Evolutionary conservation across 2,329 filamentous ascomycete species (phyloP).

Genomic region (Onygenales sp.): DNA sequence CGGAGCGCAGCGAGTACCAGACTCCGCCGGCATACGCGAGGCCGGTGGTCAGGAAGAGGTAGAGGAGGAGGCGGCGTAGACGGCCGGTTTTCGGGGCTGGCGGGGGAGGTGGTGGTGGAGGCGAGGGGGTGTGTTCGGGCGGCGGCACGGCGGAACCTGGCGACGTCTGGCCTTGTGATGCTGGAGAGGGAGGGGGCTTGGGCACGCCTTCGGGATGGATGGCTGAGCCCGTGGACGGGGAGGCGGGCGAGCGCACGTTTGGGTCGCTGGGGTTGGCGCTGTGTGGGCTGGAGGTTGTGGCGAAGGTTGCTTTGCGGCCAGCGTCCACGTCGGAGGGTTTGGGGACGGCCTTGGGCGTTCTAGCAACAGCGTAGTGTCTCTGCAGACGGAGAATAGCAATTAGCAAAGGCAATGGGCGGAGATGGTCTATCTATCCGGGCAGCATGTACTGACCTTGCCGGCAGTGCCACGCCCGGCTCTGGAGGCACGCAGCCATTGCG

Average conservation of each 20-base stretch:
- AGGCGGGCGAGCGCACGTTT: slow-evolving; percentile 23
- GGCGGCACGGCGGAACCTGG: slow-evolving; percentile 26
- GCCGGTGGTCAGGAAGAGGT: slow-evolving; percentile 64
- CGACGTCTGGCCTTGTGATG: slow-evolving; percentile 24
- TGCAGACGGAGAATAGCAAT: slow-evolving; percentile 14
- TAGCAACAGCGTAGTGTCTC: slow-evolving; percentile 41
- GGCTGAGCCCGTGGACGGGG: slow-evolving; percentile 36
- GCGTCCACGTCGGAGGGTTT: slow-evolving; percentile 14
- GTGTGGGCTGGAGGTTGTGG: slow-evolving; percentile 7
- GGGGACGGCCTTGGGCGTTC: background rate
- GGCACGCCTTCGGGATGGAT: slow-evolving; percentile 42
- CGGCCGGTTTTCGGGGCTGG: slow-evolving; percentile 54
- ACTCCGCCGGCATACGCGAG: slow-evolving; percentile 80
- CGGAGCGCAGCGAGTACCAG: slow-evolving; percentile 84
- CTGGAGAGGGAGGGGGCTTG: slow-evolving; percentile 35
- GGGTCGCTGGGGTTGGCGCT: slow-evolving; percentile 6
- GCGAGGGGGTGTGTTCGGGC: slow-evolving; percentile 29
- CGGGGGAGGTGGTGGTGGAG: slow-evolving; percentile 29
- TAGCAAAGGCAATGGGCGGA: background rate
- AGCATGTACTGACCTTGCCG: slow-evolving; percentile 27
- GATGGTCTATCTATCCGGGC: background rate
- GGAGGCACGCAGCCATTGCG: slow-evolving; percentile 34
- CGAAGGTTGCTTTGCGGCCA: slow-evolving; percentile 18
- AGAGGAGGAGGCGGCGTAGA: slow-evolving; percentile 67
- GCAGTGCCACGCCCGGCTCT: slow-evolving; percentile 14